Percentiles rank a stretch among this genome's conserved stretches.
phyloP scores from a whole-genome alignment of 371 early-diverging fungal genomes.

The Coemansia sp. region DNA sequence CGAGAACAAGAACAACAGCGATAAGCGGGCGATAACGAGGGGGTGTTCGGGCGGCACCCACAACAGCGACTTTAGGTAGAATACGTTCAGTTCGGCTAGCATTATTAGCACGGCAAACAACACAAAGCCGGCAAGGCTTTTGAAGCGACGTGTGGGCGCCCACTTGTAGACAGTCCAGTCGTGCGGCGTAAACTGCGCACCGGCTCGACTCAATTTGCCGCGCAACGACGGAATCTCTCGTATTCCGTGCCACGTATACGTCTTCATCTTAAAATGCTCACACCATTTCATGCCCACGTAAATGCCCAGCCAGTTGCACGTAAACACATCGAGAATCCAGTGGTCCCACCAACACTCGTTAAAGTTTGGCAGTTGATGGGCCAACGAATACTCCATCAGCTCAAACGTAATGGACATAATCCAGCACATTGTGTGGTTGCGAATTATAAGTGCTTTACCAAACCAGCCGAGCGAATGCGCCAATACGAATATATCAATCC shows the following conservation, averaged over 20 bases:
- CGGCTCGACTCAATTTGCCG: constrained; percentile 85
- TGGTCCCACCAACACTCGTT: constrained; percentile 99
- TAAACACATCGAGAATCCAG: constrained; percentile 94
- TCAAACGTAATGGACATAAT: constrained; percentile 92
- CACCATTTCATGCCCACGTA: constrained; percentile 95
- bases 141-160: constrained; percentile 77
- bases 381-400: constrained; percentile 90
- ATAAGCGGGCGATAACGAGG: constrained; percentile 77
- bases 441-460: constrained; percentile 85
- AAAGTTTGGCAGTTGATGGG: constrained; percentile 96
- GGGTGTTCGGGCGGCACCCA: constrained; percentile 93
- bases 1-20: constrained; percentile 79
- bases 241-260: constrained; percentile 92
- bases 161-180: constrained; percentile 92
- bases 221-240: constrained; percentile 76
- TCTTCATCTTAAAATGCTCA: constrained; percentile 91
- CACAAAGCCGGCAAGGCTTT: constrained; percentile 72
- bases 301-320: constrained; percentile 94
- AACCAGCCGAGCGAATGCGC: constrained; percentile 97
- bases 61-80: constrained; percentile 89
- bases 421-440: constrained; percentile 96
- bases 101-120: constrained; percentile 59
- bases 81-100: constrained; percentile 86
- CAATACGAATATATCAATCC: constrained; percentile 91
- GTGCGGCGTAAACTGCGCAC: constrained; percentile 92